Evolutionary conservation across 2,329 filamentous ascomycete species (phyloP).

Genomic region (Nannizziopsis barbatae): DNA sequence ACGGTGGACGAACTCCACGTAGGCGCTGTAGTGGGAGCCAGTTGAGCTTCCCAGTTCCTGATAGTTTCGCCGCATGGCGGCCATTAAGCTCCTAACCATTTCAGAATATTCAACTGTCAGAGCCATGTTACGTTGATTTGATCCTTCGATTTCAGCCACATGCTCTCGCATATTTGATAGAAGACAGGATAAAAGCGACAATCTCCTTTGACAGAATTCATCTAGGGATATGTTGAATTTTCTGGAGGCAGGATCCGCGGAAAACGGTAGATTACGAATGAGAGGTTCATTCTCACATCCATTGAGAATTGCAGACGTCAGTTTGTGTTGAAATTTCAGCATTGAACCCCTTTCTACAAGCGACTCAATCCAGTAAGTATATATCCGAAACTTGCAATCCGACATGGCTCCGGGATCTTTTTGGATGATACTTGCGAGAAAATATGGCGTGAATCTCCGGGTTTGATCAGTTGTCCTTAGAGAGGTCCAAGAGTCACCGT

Average conservation of each 20-base stretch:
- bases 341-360: slow-evolving; percentile 50
- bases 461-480: slow-evolving; percentile 39
- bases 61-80: slow-evolving; percentile 51
- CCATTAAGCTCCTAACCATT: slow-evolving; percentile 48
- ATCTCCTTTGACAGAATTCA: slow-evolving; percentile 45
- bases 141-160: slow-evolving; percentile 30
- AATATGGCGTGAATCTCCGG: slow-evolving; percentile 38
- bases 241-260: slow-evolving; percentile 26
- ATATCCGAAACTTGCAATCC: slow-evolving; percentile 39
- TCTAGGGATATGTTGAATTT: slow-evolving; percentile 39
- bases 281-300: slow-evolving; percentile 37
- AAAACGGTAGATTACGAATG: slow-evolving; percentile 49
- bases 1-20: slow-evolving; percentile 51
- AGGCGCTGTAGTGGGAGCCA: slow-evolving; percentile 37
- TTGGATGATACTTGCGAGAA: slow-evolving; percentile 36
- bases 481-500: slow-evolving; percentile 39
- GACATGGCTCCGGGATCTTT: slow-evolving; percentile 32
- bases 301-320: slow-evolving; percentile 46
- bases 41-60: slow-evolving; percentile 38
- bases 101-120: slow-evolving; percentile 37
- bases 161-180: slow-evolving; percentile 50
- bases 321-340: slow-evolving; percentile 50
- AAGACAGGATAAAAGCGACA: slow-evolving; percentile 46
- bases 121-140: slow-evolving; percentile 30
- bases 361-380: slow-evolving; percentile 44